Evolutionary conservation across 2,329 filamentous ascomycete genomes (phyloP).

Genomic region (Aureobasidium namibiae): DNA sequence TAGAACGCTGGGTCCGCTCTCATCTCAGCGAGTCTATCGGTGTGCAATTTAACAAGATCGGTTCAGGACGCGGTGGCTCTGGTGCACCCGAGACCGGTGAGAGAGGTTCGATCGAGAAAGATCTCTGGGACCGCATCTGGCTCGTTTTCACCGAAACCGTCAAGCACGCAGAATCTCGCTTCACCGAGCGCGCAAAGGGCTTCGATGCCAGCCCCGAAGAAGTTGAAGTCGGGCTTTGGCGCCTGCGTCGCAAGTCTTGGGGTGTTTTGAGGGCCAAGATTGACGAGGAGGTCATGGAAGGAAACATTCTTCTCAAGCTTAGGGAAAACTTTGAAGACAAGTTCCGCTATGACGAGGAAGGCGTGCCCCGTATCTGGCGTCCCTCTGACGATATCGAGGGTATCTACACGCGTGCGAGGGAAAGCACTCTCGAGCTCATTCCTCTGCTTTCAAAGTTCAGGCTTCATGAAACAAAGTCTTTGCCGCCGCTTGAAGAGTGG

Average conservation of each 20-base stretch:
- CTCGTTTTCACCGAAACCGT: constrained; percentile 74
- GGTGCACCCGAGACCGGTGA: constrained; percentile 73
- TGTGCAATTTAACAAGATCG: constrained; percentile 91
- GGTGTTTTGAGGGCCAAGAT: constrained; percentile 80
- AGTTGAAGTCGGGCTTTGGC: constrained; percentile 87
- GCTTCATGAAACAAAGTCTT: constrained; percentile 61
- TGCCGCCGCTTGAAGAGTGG: constrained; percentile 78
- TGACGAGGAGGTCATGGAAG: constrained; percentile 96
- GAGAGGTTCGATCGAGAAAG: constrained; percentile 65
- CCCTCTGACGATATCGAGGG: constrained; percentile 96
- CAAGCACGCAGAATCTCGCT: constrained; percentile 73
- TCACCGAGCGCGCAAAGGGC: constrained; percentile 80
- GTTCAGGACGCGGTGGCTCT: constrained; percentile 73
- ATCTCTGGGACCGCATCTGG: constrained; percentile 96
- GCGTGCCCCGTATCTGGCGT: constrained; percentile 92
- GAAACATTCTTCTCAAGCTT: constrained; percentile 88
- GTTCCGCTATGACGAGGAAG: constrained; percentile 92
- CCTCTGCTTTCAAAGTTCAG: constrained; percentile 81
- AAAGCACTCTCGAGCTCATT: constrained; percentile 85
- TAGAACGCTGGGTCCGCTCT: constrained; percentile 89
- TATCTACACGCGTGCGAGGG: constrained; percentile 81
- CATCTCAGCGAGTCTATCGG: constrained; percentile 81
- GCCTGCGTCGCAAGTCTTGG: constrained; percentile 90
- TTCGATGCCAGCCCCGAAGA: constrained; percentile 90
- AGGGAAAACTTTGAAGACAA: constrained; percentile 99